phyloP scores from a whole-genome alignment of 2,329 filamentous ascomycete genomes.

The Calonectria pteridis region DNA sequence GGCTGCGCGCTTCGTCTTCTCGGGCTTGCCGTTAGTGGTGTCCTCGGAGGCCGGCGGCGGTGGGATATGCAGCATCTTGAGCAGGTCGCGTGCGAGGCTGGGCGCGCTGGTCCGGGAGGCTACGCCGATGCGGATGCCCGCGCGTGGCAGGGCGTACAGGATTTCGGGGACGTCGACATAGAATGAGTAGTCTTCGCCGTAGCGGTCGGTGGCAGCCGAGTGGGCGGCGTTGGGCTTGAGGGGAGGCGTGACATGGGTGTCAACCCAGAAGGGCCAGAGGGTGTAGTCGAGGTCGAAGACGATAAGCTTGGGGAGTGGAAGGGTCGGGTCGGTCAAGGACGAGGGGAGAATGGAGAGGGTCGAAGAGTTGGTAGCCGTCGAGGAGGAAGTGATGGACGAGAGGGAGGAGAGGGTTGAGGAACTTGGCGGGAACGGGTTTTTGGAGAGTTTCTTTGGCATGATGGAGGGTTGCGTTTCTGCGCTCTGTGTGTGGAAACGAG shows the following conservation, averaged over 20 bases:
- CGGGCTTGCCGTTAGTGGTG: constrained; percentile 36
- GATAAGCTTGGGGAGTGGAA: constrained; percentile 83
- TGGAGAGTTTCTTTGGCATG: constrained; percentile 52
- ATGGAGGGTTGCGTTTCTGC: not conserved
- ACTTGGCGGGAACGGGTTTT: constrained; percentile 38
- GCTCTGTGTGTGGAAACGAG: not conserved
- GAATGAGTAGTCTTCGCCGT: constrained; percentile 77
- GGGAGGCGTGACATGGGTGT: constrained; percentile 87
- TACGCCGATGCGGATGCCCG: constrained; percentile 71
- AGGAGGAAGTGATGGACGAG: constrained; percentile 33
- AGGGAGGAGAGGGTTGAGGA: constrained; percentile 37
- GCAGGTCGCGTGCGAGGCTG: constrained; percentile 82
- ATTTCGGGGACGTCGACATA: constrained; percentile 78
- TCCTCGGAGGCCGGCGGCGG: constrained; percentile 43
- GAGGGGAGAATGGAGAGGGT: constrained; percentile 48
- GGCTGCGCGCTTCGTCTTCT: constrained; percentile 61
- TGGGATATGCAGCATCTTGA: constrained; percentile 77
- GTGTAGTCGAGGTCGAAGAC: constrained; percentile 99
- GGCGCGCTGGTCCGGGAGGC: constrained; percentile 87
- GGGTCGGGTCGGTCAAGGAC: constrained; percentile 63
- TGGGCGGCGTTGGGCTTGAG: constrained; percentile 64
- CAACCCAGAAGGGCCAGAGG: constrained; percentile 98
- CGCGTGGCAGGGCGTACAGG: constrained; percentile 67
- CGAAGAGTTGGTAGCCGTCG: constrained; percentile 33
- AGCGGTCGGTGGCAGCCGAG: constrained; percentile 63